Base-by-base conservation (phyloP, 768 basidiomycete genomes). In the Mycena leptocephala region DNA sequence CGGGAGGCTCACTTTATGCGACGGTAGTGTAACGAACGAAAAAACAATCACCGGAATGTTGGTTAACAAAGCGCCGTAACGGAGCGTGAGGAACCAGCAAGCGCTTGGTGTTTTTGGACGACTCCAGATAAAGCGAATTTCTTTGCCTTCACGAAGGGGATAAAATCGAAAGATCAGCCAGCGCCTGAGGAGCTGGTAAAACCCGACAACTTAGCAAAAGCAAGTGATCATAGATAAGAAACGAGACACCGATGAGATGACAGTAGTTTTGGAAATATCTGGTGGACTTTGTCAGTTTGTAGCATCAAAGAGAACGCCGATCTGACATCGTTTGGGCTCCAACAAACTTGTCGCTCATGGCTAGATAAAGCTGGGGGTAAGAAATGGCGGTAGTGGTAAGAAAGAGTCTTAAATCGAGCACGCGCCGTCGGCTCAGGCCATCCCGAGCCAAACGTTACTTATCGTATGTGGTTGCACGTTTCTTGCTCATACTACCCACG, bases 21-120 rank as follows among this genome's bases (percentile, higher is more conserved):
- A 16, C 1, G 55, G 55, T 2, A 72, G 58, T 24, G 51, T 56
- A 2, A 69, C 53, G 37, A 75, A 75, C 22, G 74, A 75, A 71
- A 72, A 69, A 2, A 73, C 30, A 20, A 68, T 43, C 16, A 70
- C 70, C n/a, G 67, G 46, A 28, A 76, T 53, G 32, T 72, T 75
- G 28, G 79, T 79, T 13, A 80, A 35, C 20, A 83, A 37, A 2
- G 81, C 81, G 8, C 83, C 26, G 43, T 87, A 87, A 2, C 85
- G 84, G 70, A 86, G 83, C 14, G 82, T 37, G 35, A 82, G 80
- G 76, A 86, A 87, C 41, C 82, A 62, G 11, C 80, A 66, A 10
- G 66, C 24, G 13, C 81, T 80, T 2, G 81, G 65, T 2, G 77
- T 56, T 48, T 80, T 79, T 7, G 78, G 80, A 26, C 75, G 79